Conservation (phyloP, 306 rosid species). For the Arachis stenosperma region DNA sequence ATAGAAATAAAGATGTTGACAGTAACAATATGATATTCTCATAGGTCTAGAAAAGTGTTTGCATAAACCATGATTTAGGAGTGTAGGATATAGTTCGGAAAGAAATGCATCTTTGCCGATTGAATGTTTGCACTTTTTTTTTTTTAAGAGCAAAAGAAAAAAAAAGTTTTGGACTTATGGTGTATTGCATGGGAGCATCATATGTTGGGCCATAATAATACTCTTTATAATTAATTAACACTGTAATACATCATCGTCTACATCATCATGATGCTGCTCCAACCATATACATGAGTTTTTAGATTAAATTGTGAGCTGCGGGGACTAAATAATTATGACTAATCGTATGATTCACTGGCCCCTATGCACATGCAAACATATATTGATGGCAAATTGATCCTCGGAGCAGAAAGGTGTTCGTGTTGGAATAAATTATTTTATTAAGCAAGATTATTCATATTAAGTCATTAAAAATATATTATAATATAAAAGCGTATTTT, state of each 20-base stretch:
- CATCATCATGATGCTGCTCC: conserved; percentile 62
- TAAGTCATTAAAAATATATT: too few species aligned
- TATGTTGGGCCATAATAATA: conserved; percentile 46
- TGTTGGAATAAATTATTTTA: background rate
- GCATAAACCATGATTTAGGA: conserved; percentile 39
- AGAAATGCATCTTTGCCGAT: conserved; percentile 21
- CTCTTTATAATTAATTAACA: conserved; percentile 7
- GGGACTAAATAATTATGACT: conserved; percentile 55
- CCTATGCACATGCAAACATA: conserved; percentile 38
- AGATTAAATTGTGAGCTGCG: conserved; percentile 45
- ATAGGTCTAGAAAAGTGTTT: conserved; percentile 28
- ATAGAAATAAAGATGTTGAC: background rate
- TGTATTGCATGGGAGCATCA: conserved; percentile 54
- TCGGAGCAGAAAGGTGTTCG: conserved; percentile 30
- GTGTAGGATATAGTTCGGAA: conserved; percentile 21
- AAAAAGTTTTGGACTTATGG: background rate
- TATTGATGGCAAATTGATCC: conserved; percentile 37
- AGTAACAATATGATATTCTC: background rate
- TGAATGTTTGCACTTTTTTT: background rate
- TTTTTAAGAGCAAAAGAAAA: too few species aligned
- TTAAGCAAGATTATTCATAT: too few species aligned
- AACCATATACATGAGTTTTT: conserved; percentile 41
- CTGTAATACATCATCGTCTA: conserved; percentile 47
- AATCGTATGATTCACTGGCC: conserved; percentile 41
- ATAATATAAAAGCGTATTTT: too few species aligned